phyloP scores from a whole-genome alignment of 164 flowering plant genomes.

The Cinnamomum chago region DNA sequence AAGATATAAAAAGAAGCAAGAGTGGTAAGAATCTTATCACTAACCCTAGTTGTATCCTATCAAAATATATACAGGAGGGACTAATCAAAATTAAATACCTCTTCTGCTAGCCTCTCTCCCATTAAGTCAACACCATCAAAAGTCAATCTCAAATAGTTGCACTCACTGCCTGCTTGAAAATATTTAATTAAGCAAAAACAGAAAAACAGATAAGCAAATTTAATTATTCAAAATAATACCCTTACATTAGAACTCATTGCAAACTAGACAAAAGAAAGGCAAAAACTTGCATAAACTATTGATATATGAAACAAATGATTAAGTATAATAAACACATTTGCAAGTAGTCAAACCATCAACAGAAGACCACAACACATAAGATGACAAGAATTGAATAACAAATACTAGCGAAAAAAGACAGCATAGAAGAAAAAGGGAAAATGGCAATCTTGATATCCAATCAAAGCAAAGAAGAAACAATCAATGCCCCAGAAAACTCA shows the following conservation, averaged over 20 bases:
- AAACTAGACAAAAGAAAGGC: neutral
- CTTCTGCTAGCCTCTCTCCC: conserved; percentile 90
- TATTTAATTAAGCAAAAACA: conserved; percentile 3
- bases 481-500: no score
- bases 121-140: conserved; percentile 90
- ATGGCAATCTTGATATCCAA: no score
- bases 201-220: neutral
- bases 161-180: conserved; percentile 67
- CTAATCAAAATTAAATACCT: conserved; percentile 44
- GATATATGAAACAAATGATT: neutral
- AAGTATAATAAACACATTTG: neutral
- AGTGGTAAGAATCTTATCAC: neutral
- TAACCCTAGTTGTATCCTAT: neutral
- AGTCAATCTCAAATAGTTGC: conserved; percentile 67
- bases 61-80: neutral
- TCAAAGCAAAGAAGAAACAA: no score
- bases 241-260: neutral
- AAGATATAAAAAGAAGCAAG: neutral
- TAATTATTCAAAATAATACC: neutral
- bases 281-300: neutral
- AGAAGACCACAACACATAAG: neutral
- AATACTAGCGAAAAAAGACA: no score
- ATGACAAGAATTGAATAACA: neutral
- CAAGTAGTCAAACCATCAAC: neutral
- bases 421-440: no score